Percentiles rank a stretch among this genome's conserved stretches.
phyloP scores from a whole-genome alignment of 2,329 filamentous ascomycete genomes.

The Diaporthe citri region DNA sequence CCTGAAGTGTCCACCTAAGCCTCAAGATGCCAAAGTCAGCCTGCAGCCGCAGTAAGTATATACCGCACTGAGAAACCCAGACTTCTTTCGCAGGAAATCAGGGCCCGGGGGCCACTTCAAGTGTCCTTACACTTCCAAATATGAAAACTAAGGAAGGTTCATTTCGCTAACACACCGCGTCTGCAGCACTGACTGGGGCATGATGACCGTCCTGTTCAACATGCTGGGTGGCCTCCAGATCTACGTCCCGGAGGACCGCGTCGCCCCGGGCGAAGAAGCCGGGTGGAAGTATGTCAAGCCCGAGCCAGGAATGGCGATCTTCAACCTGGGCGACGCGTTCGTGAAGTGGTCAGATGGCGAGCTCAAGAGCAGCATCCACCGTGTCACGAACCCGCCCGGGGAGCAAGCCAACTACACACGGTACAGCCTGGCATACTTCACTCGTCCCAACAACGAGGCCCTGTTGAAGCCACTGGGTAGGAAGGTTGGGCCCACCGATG shows the following conservation, averaged over 20 bases:
- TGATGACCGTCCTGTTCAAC: slow-evolving; percentile 55
- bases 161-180: not conserved
- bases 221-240: slow-evolving; percentile 55
- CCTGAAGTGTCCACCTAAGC: not conserved
- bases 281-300: slow-evolving; percentile 54
- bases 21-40: not conserved
- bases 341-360: slow-evolving; percentile 51
- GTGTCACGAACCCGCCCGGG: slow-evolving; percentile 51
- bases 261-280: slow-evolving; percentile 37
- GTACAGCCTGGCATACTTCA: slow-evolving; percentile 53
- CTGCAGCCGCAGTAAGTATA: slow-evolving; percentile 1
- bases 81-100: not conserved
- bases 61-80: not conserved
- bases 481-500: not conserved
- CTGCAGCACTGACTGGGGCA: slow-evolving; percentile 52
- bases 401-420: slow-evolving; percentile 48
- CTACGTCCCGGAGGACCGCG: slow-evolving; percentile 38
- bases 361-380: slow-evolving; percentile 52
- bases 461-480: slow-evolving; percentile 44
- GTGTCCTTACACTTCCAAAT: rapidly evolving
- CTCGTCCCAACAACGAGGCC: slow-evolving; percentile 50
- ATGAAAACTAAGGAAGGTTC: not conserved
- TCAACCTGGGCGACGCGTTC: slow-evolving; percentile 55
- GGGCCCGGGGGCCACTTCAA: not conserved
- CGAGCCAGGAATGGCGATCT: slow-evolving; percentile 51